Evolutionary conservation across 345 rosid genomes (phyloP).

Genomic region (Euphorbia lathyris): DNA sequence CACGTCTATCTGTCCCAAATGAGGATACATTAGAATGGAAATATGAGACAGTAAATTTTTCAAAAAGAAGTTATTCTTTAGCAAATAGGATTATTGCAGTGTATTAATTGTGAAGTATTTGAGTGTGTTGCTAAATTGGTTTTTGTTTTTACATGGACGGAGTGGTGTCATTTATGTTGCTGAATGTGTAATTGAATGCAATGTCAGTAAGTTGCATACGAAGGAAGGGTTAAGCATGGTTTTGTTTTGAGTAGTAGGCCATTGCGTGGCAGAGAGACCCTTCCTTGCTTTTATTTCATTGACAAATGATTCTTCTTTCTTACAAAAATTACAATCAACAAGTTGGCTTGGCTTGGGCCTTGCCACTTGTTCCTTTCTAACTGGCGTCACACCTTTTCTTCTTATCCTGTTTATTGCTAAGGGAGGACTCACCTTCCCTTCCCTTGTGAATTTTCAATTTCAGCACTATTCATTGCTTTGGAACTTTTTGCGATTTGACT

Average conservation of each 20-base stretch:
- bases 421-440: not conserved
- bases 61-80: not conserved
- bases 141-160: not conserved
- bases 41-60: conserved; percentile 1
- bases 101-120: not conserved
- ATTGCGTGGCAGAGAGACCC: not conserved
- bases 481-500: conserved; percentile 8
- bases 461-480: not conserved
- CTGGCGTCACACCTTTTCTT: not conserved
- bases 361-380: conserved; percentile 7
- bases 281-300: conserved; percentile 1
- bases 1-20: conserved; percentile 13
- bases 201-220: not conserved
- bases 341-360: no score
- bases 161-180: not conserved
- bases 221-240: not conserved
- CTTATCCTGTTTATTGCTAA: not conserved
- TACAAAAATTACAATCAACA: no score
- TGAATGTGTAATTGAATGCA: not conserved
- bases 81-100: not conserved
- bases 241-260: not conserved
- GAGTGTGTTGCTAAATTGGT: not conserved
- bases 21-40: not conserved
- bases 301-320: no score
- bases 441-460: not conserved